phyloP scores from a whole-genome alignment of 1,139 yeast species.

The Kodamaea ohmeri region DNA sequence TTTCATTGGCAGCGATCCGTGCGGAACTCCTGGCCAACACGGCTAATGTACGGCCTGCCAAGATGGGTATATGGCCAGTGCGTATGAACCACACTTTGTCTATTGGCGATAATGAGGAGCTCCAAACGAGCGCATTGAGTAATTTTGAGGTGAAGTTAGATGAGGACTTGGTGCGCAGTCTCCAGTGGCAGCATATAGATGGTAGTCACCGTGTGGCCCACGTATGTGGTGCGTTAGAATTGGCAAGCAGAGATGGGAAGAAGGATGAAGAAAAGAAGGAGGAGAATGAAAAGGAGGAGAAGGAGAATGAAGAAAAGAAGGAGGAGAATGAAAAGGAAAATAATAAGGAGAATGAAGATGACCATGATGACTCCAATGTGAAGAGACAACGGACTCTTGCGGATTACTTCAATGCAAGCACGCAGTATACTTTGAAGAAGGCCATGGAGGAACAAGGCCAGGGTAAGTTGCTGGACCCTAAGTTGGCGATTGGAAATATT shows the following conservation, averaged over 20 bases:
- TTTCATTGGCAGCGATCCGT: slow-evolving; percentile 36
- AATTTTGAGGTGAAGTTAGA: slow-evolving; percentile 74
- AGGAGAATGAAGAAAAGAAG: background rate
- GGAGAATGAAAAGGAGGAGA: background rate
- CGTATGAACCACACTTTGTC: slow-evolving; percentile 42
- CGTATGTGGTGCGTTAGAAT: slow-evolving; percentile 67
- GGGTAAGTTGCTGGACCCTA: slow-evolving; percentile 22
- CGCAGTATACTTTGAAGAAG: slow-evolving; percentile 38
- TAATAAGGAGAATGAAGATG: background rate
- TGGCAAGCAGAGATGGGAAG: slow-evolving; percentile 25
- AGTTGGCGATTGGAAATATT: slow-evolving; percentile 84
- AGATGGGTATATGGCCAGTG: slow-evolving; percentile 34
- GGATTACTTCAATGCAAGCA: slow-evolving; percentile 35
- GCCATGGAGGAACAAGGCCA: slow-evolving; percentile 17
- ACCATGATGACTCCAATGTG: too few relatives aligned
- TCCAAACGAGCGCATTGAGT: slow-evolving; percentile 24
- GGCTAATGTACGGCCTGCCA: slow-evolving; percentile 14
- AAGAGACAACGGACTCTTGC: slow-evolving; percentile 14
- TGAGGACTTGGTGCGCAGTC: slow-evolving; percentile 55
- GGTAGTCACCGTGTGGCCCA: slow-evolving; percentile 84
- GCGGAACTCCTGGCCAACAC: slow-evolving; percentile 24
- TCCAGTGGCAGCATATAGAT: slow-evolving; percentile 83
- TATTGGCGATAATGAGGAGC: slow-evolving; percentile 51
- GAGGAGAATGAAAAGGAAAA: background rate
- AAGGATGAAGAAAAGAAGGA: background rate